Base-by-base conservation (phyloP, 257 asterid species). In the Nicotiana paniculata region DNA sequence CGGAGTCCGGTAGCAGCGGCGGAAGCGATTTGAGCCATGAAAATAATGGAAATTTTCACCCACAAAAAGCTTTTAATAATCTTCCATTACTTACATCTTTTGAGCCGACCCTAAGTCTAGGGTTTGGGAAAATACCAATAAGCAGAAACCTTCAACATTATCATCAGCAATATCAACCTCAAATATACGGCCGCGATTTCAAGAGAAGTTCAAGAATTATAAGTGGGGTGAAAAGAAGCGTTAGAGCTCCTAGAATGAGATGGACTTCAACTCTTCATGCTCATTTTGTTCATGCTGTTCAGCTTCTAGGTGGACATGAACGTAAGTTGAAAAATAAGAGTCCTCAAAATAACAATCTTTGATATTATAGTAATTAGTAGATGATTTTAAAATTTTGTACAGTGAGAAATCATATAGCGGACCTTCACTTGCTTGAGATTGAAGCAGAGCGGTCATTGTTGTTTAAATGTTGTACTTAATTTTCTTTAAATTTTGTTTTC, bases 181-280 rank as follows among this genome's bases (percentile, higher is more conserved):
- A 88, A 18, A 85, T 90, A 32, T 78, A 79, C 57, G 88, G 92
- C 24, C 84, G 85, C 3, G 93, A 88, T 76, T 89, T 90, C 75
- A 92, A 91, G 88, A 89, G 89, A 80, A 88, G 85, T 51, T 85
- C 92, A 5, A 90, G 94, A 72, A 83, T 75, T 85, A 80, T 75
- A 1, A 85, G 46, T 64, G 89, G 90, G 16, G 77, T 84, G 21
- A 85, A 77, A 63, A 85, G 93, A 85, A 90, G 90, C 43, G 91
- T 84, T 69, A 83, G 98, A 62, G 97, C 97, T 55, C 98, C 98
- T 1, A 87, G 98, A 82, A 94, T 93, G 98, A 88, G 98, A 82
- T 94, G 98, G 98, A 94, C 98, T 33, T 86, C 97, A 9, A 91
- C 95, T 81, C 97, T 94, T 26, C 98, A 94, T 84, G 91, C 98